A percentile compares a stretch with the other conserved stretches of the same genome.
phyloP scores from a whole-genome alignment of 768 basidiomycete species.

The Lactarius trivialis region DNA sequence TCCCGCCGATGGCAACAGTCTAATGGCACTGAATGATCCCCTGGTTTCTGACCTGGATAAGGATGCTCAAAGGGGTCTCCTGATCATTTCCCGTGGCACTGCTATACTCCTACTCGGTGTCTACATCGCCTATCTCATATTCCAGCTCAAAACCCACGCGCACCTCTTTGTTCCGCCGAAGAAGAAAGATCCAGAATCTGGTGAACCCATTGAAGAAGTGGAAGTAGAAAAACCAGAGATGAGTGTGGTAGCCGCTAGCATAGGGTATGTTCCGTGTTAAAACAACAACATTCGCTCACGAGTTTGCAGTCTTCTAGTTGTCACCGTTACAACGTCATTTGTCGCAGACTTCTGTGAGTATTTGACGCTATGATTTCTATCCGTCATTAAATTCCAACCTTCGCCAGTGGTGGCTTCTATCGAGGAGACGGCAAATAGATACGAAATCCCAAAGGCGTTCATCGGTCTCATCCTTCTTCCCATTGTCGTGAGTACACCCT shows the following conservation, averaged over 20 bases:
- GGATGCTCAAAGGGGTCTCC: conserved; percentile 41
- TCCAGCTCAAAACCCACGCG: conserved; percentile 56
- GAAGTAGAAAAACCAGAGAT: conserved; percentile 46
- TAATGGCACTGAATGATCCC: conserved; percentile 18
- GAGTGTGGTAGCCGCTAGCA: conserved; percentile 61
- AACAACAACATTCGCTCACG: neutral
- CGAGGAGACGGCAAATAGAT: conserved; percentile 80
- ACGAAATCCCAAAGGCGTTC: conserved; percentile 76
- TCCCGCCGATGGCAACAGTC: neutral
- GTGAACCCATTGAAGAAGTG: conserved; percentile 19
- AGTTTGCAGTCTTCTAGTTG: conserved; percentile 50
- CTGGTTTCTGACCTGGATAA: conserved; percentile 25
- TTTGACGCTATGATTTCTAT: neutral
- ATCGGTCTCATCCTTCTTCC: conserved; percentile 85
- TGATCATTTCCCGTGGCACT: conserved; percentile 75
- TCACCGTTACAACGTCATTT: conserved; percentile 80
- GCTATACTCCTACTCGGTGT: conserved; percentile 66
- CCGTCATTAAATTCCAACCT: conserved; percentile 2
- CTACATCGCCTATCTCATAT: conserved; percentile 43
- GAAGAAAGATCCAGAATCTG: neutral
- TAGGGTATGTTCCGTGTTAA: conserved; percentile 34
- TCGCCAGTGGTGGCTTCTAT: conserved; percentile 78
- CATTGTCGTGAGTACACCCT: conserved; percentile 56
- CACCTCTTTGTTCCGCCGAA: conserved; percentile 44
- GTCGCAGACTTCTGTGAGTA: conserved; percentile 79